phyloP scores from a whole-genome alignment of 2,329 filamentous ascomycete genomes.

The Cordyceps pruinosa region DNA sequence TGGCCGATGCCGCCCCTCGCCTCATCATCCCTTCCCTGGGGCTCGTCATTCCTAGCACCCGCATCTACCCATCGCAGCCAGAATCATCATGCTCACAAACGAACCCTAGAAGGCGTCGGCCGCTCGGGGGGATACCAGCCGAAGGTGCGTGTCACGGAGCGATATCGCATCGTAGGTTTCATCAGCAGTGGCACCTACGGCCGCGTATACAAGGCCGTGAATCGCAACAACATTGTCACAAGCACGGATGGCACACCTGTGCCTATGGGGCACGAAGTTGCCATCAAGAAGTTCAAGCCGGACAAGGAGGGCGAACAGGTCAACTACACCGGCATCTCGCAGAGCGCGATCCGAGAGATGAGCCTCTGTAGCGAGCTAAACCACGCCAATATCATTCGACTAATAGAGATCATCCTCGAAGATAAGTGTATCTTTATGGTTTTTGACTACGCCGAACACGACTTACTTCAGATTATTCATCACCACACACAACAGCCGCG shows the following conservation, averaged over 20 bases:
- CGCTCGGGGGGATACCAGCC: conserved; percentile 53
- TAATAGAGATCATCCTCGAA: conserved; percentile 93
- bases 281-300: conserved; percentile 99
- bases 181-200: conserved; percentile 98
- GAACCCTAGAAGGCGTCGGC: conserved; percentile 44
- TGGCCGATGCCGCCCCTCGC: conserved; percentile 7
- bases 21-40: neutral
- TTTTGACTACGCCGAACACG: conserved; percentile 97
- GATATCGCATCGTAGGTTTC: conserved; percentile 95
- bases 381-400: conserved; percentile 81
- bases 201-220: conserved; percentile 89
- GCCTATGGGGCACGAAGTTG: conserved; percentile 66
- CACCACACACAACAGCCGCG: conserved; percentile 87
- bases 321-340: conserved; percentile 94
- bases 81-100: conserved; percentile 27
- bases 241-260: conserved; percentile 7
- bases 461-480: conserved; percentile 94
- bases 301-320: conserved; percentile 95
- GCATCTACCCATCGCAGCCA: neutral
- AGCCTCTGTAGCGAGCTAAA: conserved; percentile 86
- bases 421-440: conserved; percentile 99
- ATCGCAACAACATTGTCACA: conserved; percentile 36
- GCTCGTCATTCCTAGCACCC: neutral
- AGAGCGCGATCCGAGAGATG: conserved; percentile 96
- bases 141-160: conserved; percentile 84